Conservation (phyloP, 2,329 filamentous ascomycete genomes). For the Plenodomus biglobosus region DNA sequence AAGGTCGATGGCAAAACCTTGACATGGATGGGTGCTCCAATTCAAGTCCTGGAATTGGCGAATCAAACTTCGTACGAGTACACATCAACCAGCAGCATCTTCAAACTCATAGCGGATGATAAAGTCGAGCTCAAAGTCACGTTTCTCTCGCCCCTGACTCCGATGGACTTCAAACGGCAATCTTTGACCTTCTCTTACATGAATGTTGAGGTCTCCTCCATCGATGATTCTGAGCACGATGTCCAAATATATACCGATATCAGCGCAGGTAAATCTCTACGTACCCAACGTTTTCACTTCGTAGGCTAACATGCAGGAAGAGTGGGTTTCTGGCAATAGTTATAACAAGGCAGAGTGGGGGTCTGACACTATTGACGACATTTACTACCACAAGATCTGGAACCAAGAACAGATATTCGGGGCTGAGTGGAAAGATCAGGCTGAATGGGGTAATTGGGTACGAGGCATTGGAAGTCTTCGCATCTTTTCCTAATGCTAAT, state of each 20-base stretch:
- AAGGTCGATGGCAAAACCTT: slow-evolving; percentile 58
- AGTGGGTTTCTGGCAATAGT: slow-evolving; percentile 70
- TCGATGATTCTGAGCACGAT: slow-evolving; percentile 63
- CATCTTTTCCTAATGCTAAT: slow-evolving; percentile 1
- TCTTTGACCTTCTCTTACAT: slow-evolving; percentile 73
- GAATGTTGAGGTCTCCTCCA: slow-evolving; percentile 61
- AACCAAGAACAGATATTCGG: slow-evolving; percentile 53
- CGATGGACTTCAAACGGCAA: slow-evolving; percentile 66
- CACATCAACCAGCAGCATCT: slow-evolving; percentile 71
- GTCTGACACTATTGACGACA: slow-evolving; percentile 43
- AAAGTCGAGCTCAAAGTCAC: slow-evolving; percentile 66
- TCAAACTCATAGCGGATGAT: slow-evolving; percentile 65
- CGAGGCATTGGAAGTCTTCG: neutral
- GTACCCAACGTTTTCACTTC: neutral
- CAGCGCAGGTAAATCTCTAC: slow-evolving; percentile 59
- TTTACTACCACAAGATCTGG: slow-evolving; percentile 64
- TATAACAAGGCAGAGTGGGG: slow-evolving; percentile 63
- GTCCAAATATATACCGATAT: slow-evolving; percentile 75
- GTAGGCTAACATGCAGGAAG: slow-evolving; percentile 46
- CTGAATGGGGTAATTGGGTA: slow-evolving; percentile 55
- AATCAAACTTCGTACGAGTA: slow-evolving; percentile 67
- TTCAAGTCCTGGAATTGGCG: slow-evolving; percentile 46
- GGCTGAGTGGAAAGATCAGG: slow-evolving; percentile 51
- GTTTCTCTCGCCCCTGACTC: slow-evolving; percentile 70
- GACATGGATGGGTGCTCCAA: slow-evolving; percentile 53